Evolutionary conservation across 2,329 filamentous ascomycete species (phyloP).

Genomic region (Aspergillus phoenicis): DNA sequence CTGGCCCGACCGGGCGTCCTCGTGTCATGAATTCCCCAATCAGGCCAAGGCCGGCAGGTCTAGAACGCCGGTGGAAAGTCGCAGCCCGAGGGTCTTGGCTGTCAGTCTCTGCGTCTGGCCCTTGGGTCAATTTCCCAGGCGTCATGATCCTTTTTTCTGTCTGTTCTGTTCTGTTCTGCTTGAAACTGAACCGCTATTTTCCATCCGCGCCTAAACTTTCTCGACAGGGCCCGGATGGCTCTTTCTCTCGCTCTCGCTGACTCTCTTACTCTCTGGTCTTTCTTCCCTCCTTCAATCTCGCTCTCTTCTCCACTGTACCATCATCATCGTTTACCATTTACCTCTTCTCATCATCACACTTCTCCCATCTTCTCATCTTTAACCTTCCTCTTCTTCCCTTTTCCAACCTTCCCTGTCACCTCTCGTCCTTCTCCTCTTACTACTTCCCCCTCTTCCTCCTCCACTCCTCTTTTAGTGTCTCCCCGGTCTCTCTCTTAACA

Average conservation of each 20-base stretch:
- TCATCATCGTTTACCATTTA: constrained; percentile 15
- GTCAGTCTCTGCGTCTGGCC: constrained; percentile 18
- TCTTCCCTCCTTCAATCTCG: constrained; percentile 19
- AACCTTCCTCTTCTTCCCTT: constrained; percentile 15
- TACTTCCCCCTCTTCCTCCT: constrained; percentile 19
- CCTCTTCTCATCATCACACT: constrained; percentile 15
- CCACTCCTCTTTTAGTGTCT: not conserved
- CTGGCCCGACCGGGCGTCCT: constrained; percentile 17
- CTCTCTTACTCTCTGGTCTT: not conserved
- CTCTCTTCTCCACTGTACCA: constrained; percentile 23
- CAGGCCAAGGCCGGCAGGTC: constrained; percentile 23
- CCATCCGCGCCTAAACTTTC: constrained; percentile 19
- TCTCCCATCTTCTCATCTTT: constrained; percentile 12
- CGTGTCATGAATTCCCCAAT: constrained; percentile 29
- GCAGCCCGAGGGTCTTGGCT: constrained; percentile 22
- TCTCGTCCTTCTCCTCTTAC: constrained; percentile 4
- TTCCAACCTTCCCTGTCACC: constrained; percentile 14
- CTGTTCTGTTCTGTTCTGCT: not conserved
- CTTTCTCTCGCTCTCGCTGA: constrained; percentile 17
- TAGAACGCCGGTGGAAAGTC: constrained; percentile 25
- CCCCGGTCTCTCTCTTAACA: not conserved
- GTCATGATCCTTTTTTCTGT: constrained; percentile 23
- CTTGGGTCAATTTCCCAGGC: constrained; percentile 21
- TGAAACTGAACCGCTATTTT: constrained; percentile 10
- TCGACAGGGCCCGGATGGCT: constrained; percentile 14